phyloP scores from a whole-genome alignment of 345 rosid genomes.

The Boechera retrofracta region DNA sequence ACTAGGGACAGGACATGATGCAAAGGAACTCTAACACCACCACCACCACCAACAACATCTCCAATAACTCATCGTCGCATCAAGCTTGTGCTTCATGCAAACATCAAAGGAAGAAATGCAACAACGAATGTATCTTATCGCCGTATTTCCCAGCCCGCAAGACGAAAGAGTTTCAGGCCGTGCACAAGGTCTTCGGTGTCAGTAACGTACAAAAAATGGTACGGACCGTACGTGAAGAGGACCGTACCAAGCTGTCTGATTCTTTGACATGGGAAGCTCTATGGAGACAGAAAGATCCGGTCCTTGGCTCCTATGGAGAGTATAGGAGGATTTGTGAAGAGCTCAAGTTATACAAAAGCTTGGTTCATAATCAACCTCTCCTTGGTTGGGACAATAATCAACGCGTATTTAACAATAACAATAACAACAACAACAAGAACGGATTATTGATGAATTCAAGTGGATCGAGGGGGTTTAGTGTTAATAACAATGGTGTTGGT shows the following conservation, averaged over 20 bases:
- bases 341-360: slow-evolving; percentile 52
- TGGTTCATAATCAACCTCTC: slow-evolving; percentile 40
- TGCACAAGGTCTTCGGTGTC: slow-evolving; percentile 48
- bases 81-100: slow-evolving; percentile 55
- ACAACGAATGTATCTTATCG: slow-evolving; percentile 44
- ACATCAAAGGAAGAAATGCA: slow-evolving; percentile 51
- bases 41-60: not conserved
- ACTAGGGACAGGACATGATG: slow-evolving; percentile 43
- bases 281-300: slow-evolving; percentile 68
- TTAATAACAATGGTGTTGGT: slow-evolving; percentile 36
- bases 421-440: slow-evolving; percentile 24
- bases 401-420: slow-evolving; percentile 23
- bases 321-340: slow-evolving; percentile 59
- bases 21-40: slow-evolving; percentile 22
- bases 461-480: slow-evolving; percentile 36
- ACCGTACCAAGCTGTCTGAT: slow-evolving; percentile 55
- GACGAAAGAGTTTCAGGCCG: slow-evolving; percentile 49
- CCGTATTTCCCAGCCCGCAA: slow-evolving; percentile 47
- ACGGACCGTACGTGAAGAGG: slow-evolving; percentile 49
- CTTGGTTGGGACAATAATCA: slow-evolving; percentile 41
- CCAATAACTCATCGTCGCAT: slow-evolving; percentile 37
- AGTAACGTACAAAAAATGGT: slow-evolving; percentile 61
- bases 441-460: slow-evolving; percentile 31
- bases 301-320: slow-evolving; percentile 69
- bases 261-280: slow-evolving; percentile 85